Percentiles rank a stretch among this genome's conserved stretches.
phyloP scores from a whole-genome alignment of 2,329 filamentous ascomycete genomes.

The Chaetomiaceae sp. region DNA sequence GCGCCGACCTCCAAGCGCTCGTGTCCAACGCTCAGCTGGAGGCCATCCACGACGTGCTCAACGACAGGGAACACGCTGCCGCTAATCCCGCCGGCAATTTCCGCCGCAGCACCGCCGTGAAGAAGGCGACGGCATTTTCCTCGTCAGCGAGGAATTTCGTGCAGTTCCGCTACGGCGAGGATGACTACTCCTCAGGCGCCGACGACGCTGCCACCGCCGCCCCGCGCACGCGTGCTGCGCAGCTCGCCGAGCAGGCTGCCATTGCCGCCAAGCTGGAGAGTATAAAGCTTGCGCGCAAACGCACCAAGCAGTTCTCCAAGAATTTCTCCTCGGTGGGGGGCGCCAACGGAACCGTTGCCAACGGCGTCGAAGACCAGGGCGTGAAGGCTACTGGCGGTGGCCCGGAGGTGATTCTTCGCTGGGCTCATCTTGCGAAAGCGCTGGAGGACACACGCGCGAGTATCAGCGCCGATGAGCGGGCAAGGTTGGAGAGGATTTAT shows the following conservation, averaged over 20 bases:
- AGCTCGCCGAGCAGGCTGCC: slow-evolving; percentile 67
- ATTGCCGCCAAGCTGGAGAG: slow-evolving; percentile 77
- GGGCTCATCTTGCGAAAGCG: slow-evolving; percentile 75
- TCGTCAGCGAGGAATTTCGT: slow-evolving; percentile 53
- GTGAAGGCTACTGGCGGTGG: slow-evolving; percentile 15
- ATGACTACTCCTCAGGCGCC: slow-evolving; percentile 36
- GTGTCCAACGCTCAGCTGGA: slow-evolving; percentile 96
- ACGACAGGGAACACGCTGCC: slow-evolving; percentile 42
- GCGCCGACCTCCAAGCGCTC: slow-evolving; percentile 88
- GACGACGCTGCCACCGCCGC: slow-evolving; percentile 41
- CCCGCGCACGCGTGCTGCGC: slow-evolving; percentile 43
- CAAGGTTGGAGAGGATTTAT: slow-evolving; percentile 74
- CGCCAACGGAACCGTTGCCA: slow-evolving; percentile 6
- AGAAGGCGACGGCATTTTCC: slow-evolving; percentile 27
- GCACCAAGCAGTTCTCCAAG: slow-evolving; percentile 44
- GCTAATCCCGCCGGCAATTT: slow-evolving; percentile 18
- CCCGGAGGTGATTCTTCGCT: slow-evolving; percentile 72
- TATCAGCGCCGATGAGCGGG: slow-evolving; percentile 72
- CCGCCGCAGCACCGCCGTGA: slow-evolving; percentile 32
- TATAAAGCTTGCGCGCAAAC: slow-evolving; percentile 65
- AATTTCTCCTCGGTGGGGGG: slow-evolving; percentile 1
- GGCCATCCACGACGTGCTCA: slow-evolving; percentile 89
- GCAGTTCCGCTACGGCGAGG: slow-evolving; percentile 75
- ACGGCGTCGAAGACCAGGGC: slow-evolving; percentile 19
- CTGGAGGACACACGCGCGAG: slow-evolving; percentile 72